Conservation (phyloP, 306 rosid genomes). For the Pterocarpus macrocarpus region DNA sequence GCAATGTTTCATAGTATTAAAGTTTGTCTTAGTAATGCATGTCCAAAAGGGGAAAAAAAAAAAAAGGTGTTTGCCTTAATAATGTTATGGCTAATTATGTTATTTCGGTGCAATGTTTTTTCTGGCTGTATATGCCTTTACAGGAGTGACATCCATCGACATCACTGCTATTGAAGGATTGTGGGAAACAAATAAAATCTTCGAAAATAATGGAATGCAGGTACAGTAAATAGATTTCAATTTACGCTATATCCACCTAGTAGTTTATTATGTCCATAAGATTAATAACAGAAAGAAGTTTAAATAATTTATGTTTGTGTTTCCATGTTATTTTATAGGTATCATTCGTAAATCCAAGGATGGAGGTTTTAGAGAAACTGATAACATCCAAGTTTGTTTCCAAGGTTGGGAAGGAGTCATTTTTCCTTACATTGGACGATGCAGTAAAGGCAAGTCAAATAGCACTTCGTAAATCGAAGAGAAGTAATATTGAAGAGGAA, state of each 20-base stretch:
- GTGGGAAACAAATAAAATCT: slow-evolving; percentile 55
- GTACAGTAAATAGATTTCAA: slow-evolving; percentile 47
- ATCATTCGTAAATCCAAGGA: slow-evolving; percentile 76
- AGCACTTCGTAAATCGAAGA: slow-evolving; percentile 47
- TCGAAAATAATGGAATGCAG: slow-evolving; percentile 57
- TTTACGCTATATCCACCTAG: not conserved
- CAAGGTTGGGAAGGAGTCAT: slow-evolving; percentile 66
- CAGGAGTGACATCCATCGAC: slow-evolving; percentile 89
- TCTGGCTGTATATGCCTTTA: not conserved
- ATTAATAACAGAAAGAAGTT: not conserved
- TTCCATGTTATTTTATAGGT: slow-evolving; percentile 46
- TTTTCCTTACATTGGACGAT: slow-evolving; percentile 70
- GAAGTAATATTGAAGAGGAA: slow-evolving; percentile 8
- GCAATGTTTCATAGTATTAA: too few relatives aligned
- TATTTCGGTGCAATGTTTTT: too few relatives aligned
- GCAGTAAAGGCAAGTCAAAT: slow-evolving; percentile 65
- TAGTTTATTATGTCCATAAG: not conserved
- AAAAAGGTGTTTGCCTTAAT: too few relatives aligned
- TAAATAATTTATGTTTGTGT: not conserved
- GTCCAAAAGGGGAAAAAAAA: too few relatives aligned
- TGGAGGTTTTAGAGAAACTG: slow-evolving; percentile 85
- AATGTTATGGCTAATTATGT: too few relatives aligned
- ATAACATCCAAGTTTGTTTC: slow-evolving; percentile 61
- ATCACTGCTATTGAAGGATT: slow-evolving; percentile 74
- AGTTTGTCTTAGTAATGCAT: too few relatives aligned